Conservation (phyloP, 225 moss, liverwort and hornwort species). For the Antitrichia curtipendula region DNA sequence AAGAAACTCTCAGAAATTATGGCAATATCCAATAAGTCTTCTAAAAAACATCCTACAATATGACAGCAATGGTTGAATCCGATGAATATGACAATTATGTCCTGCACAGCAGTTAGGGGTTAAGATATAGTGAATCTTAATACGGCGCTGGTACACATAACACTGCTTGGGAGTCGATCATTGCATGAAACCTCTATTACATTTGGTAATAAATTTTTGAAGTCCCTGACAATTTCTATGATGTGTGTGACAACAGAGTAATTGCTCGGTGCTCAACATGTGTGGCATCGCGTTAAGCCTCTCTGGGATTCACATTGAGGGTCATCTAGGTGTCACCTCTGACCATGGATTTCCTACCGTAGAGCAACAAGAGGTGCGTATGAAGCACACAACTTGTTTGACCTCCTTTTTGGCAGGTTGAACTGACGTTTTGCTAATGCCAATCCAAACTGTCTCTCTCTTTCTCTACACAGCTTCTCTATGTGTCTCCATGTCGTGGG, state of each 20-base stretch:
- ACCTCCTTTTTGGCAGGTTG: background rate
- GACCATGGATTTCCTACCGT: background rate
- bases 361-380: constrained; percentile 11
- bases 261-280: constrained; percentile 20
- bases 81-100: background rate
- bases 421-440: background rate
- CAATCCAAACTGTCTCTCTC: background rate
- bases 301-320: constrained; percentile 39
- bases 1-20: background rate
- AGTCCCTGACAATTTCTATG: background rate
- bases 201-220: background rate
- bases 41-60: background rate
- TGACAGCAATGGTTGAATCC: background rate
- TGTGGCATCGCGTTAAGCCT: constrained; percentile 77
- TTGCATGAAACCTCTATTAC: background rate
- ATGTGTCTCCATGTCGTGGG: background rate
- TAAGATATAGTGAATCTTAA: background rate
- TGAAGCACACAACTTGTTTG: background rate
- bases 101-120: background rate
- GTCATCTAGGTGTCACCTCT: constrained; percentile 18
- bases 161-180: background rate
- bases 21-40: background rate
- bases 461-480: background rate
- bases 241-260: constrained; percentile 3
- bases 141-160: background rate